Base-by-base conservation (phyloP, 495 filamentous ascomycete species). In the Delitschia confertaspora region DNA sequence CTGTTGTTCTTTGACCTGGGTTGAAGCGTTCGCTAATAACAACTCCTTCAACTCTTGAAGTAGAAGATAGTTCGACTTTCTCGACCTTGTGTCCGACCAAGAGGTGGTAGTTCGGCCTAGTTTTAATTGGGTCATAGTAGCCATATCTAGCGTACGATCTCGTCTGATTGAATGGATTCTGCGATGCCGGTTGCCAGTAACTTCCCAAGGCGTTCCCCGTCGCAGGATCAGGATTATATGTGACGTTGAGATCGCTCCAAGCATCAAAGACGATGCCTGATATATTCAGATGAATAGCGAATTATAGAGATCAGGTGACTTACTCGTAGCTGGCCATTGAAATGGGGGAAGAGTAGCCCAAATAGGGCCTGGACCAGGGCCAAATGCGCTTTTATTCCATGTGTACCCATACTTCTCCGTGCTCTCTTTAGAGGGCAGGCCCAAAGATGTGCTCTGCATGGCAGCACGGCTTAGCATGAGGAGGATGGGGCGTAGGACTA, bases 101-200 rank as follows among this genome's bases (percentile, higher is more conserved):
- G n/a, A 49, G 37, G 30, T 51, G 34, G 35, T 45, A 51, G 33
- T 51, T 51, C 1, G 31, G 19, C 4, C 47, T 18, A 39, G 27
- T 38, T 2, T 32, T 21, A 30, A 33, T 36, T 13, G n/a, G 10
- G 21, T 51, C 47, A 25, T 34, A 51, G 26, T 51, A 33, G 13
- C 17, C 41, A 9, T 31, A 45, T 18, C 47, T 13, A 4, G 3
- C 32, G 31, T 45, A 51, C 18, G 33, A 45, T 32, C 47, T n/a
- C 2, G 25, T 34, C 23, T 45, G 41, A 18, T 29, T 44, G 26
- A 44, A 36, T 13, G 45, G 45, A 23, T 49, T 38, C 24, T 42
- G 37, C 21, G 38, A 42, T 26, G 22, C 35, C 3, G 45, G 45
- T n/a, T 42, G 21, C 38, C 37, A 49, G 25, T 42, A 49, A 11